phyloP scores from a whole-genome alignment of 768 basidiomycete species.

The Suillus subluteus region DNA sequence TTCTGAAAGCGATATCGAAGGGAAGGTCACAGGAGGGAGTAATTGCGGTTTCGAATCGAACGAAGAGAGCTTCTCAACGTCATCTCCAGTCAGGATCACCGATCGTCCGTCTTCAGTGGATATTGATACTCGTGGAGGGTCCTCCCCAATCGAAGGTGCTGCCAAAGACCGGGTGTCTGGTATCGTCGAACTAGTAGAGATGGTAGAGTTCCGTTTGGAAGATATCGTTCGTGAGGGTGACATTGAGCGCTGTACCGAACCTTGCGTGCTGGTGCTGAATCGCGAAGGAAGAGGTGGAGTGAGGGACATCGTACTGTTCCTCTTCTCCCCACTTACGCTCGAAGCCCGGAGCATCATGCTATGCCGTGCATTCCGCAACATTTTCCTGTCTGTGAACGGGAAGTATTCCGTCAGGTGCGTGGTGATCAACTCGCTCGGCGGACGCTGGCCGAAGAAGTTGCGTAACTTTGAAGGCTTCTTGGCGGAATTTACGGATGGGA shows the following conservation, averaged over 20 bases:
- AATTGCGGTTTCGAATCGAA: constrained; percentile 53
- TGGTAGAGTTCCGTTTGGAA: constrained; percentile 48
- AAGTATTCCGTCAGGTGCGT: constrained; percentile 95
- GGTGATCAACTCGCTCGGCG: constrained; percentile 96
- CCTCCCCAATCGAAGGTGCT: constrained; percentile 38
- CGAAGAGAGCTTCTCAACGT: constrained; percentile 36
- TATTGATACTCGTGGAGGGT: constrained; percentile 72
- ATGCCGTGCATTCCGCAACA: constrained; percentile 85
- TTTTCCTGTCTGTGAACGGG: constrained; percentile 91
- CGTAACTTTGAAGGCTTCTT: constrained; percentile 74
- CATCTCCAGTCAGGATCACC: constrained; percentile 61
- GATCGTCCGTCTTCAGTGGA: constrained; percentile 74
- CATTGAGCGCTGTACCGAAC: constrained; percentile 40
- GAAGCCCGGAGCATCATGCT: constrained; percentile 74
- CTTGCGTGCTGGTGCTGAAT: constrained; percentile 39
- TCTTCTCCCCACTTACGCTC: constrained; percentile 49
- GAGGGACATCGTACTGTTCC: constrained; percentile 46
- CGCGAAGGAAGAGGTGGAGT: constrained; percentile 47
- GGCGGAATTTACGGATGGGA: constrained; percentile 13
- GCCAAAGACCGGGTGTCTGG: constrained; percentile 40
- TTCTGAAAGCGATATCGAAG: constrained; percentile 79
- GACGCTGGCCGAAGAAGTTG: constrained; percentile 98
- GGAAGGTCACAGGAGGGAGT: constrained; percentile 79
- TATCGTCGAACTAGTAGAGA: constrained; percentile 33
- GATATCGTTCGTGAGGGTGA: constrained; percentile 47